Evolutionary conservation across 352 stramenopile species (phyloP).

Genomic region (Phytophthora palmivora): DNA sequence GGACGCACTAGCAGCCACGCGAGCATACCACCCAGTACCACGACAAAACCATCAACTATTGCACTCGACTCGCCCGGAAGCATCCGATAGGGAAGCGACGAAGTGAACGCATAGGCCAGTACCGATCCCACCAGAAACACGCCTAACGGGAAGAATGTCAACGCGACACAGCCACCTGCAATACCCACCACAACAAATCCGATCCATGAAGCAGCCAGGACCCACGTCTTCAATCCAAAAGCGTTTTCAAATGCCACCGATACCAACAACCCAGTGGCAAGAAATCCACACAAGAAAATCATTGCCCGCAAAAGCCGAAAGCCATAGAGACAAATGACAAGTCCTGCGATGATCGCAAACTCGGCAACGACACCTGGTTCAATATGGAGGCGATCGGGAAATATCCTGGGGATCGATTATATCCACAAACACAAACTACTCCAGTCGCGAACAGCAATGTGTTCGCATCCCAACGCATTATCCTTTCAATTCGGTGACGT

Average conservation of each 20-base stretch:
- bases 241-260: constrained; percentile 47
- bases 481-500: not conserved
- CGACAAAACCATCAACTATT: constrained; percentile 47
- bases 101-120: constrained; percentile 48
- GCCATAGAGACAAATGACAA: constrained; percentile 55
- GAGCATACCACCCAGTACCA: constrained; percentile 48
- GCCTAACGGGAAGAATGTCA: constrained; percentile 56
- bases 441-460: not conserved
- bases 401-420: constrained; percentile 15
- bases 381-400: constrained; percentile 44
- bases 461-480: constrained; percentile 7
- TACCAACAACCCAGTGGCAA: constrained; percentile 53
- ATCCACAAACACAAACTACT: constrained; percentile 3
- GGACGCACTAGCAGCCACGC: constrained; percentile 62
- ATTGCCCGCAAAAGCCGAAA: constrained; percentile 55
- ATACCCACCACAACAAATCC: constrained; percentile 48
- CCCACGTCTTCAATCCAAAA: constrained; percentile 54
- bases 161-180: constrained; percentile 46
- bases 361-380: constrained; percentile 52
- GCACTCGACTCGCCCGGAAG: constrained; percentile 32
- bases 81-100: constrained; percentile 54
- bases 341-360: constrained; percentile 56
- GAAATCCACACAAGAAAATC: constrained; percentile 64
- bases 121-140: constrained; percentile 56
- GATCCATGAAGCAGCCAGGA: constrained; percentile 58